These are phyloP conservation scores for Ustulina deusta DNA, from an alignment of 2,329 filamentous ascomycete species.

Conservation along the genomic window DNA sequence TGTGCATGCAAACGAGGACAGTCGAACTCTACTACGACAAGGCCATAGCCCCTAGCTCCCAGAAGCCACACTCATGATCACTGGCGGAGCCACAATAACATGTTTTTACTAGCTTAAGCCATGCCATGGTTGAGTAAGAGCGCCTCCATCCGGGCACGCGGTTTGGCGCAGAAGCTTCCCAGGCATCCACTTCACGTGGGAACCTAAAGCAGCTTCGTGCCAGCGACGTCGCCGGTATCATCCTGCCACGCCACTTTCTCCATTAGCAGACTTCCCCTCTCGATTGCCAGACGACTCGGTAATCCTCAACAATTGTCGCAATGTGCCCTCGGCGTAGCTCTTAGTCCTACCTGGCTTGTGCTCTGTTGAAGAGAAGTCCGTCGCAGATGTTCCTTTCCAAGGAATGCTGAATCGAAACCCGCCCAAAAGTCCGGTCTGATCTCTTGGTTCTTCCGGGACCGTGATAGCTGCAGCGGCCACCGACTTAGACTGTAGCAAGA, in stretches of 20 bases:
- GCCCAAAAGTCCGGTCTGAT: slow-evolving; percentile 49
- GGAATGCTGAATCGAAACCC: slow-evolving; percentile 61
- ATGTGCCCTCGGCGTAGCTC: slow-evolving; percentile 67
- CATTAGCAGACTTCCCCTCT: slow-evolving; percentile 25
- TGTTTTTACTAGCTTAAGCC: too few species aligned
- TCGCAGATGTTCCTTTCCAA: slow-evolving; percentile 53
- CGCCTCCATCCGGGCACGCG: neutral
- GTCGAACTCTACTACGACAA: too few species aligned
- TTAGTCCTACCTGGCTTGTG: slow-evolving; percentile 46
- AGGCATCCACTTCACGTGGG: neutral
- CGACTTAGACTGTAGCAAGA: slow-evolving; percentile 43
- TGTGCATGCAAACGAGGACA: too few species aligned
- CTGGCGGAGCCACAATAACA: too few species aligned
- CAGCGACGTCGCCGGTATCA: slow-evolving; percentile 8
- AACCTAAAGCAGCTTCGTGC: neutral
- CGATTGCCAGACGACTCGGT: slow-evolving; percentile 42
- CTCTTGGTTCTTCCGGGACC: slow-evolving; percentile 43
- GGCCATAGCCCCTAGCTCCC: too few species aligned
- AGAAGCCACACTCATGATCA: too few species aligned
- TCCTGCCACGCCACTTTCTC: slow-evolving; percentile 16
- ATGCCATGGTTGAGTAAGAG: neutral
- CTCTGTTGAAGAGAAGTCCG: slow-evolving; percentile 34
- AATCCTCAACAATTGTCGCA: slow-evolving; percentile 64
- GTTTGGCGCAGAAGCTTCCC: neutral
- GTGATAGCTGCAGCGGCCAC: slow-evolving; percentile 47